phyloP scores from a whole-genome alignment of 2,329 filamentous ascomycete genomes.

The Fusarium xyrophilum region DNA sequence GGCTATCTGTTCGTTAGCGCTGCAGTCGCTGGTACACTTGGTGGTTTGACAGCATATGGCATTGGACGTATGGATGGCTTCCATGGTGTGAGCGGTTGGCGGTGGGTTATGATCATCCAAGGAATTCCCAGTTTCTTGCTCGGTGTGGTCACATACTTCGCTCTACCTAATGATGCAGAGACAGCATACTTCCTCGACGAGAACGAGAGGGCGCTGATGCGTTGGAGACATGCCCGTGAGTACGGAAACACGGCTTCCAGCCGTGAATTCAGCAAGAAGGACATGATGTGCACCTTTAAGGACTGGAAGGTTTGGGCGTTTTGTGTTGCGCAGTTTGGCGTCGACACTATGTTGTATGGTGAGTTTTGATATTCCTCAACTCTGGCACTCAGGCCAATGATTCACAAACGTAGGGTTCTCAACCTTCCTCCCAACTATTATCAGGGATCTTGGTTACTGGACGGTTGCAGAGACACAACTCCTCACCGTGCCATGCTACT shows the following conservation, averaged over 20 bases:
- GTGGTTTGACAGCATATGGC: slow-evolving; percentile 75
- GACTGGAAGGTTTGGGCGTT: slow-evolving; percentile 82
- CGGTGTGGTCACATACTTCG: slow-evolving; percentile 46
- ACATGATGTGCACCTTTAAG: slow-evolving; percentile 70
- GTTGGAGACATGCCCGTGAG: slow-evolving; percentile 46
- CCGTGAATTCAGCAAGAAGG: slow-evolving; percentile 59
- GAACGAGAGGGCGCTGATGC: slow-evolving; percentile 71
- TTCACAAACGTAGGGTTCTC: slow-evolving; percentile 63
- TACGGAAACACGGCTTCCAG: slow-evolving; percentile 58
- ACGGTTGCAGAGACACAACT: slow-evolving; percentile 72
- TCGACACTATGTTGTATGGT: slow-evolving; percentile 77
- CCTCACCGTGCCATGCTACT: slow-evolving; percentile 80
- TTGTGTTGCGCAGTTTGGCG: slow-evolving; percentile 72
- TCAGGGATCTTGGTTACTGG: slow-evolving; percentile 70
- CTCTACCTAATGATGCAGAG: slow-evolving; percentile 49
- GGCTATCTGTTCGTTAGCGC: slow-evolving; percentile 76
- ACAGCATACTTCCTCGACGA: slow-evolving; percentile 66
- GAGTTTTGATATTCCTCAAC: slow-evolving; percentile 1
- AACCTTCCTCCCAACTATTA: slow-evolving; percentile 81
- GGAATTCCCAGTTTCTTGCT: slow-evolving; percentile 52
- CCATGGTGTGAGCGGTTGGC: slow-evolving; percentile 70
- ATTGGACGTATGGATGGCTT: slow-evolving; percentile 77
- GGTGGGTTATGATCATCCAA: slow-evolving; percentile 71
- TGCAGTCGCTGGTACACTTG: slow-evolving; percentile 74
- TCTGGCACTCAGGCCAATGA: background rate